phyloP scores from a whole-genome alignment of 2,329 filamentous ascomycete species.

The Trichoderma sp. region DNA sequence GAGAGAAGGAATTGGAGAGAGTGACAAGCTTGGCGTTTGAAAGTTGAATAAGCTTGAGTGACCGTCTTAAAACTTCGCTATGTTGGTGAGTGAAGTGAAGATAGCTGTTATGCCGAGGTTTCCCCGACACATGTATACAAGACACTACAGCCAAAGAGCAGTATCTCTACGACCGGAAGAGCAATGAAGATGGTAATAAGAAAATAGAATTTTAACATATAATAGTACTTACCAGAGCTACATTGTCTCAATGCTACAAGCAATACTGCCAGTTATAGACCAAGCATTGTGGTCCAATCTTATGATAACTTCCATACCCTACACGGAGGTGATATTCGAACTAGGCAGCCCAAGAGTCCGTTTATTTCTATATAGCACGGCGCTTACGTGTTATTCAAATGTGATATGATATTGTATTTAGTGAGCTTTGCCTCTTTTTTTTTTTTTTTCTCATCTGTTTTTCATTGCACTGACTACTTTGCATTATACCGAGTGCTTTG shows the following conservation, averaged over 20 bases:
- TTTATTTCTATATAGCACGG: neutral
- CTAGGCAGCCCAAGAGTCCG: neutral
- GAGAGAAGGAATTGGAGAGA: neutral
- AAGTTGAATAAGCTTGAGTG: neutral
- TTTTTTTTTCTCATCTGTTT: too few relatives aligned
- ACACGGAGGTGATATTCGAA: neutral
- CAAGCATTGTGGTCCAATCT: neutral
- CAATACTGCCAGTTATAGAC: neutral
- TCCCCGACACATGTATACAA: too few relatives aligned
- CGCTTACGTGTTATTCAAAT: neutral
- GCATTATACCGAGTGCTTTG: too few relatives aligned
- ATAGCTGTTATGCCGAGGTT: conserved; percentile 17
- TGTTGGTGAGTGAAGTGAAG: neutral
- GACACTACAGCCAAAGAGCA: neutral
- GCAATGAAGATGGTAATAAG: neutral
- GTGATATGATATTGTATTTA: neutral
- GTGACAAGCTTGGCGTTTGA: neutral
- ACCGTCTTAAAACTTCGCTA: conserved; percentile 5
- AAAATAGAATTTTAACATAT: neutral
- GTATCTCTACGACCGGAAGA: neutral
- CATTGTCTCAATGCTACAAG: neutral
- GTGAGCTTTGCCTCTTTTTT: too few relatives aligned
- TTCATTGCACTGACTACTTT: too few relatives aligned
- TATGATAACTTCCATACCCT: neutral
- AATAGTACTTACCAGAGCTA: neutral